Conservation (phyloP, 108 stramenopile genomes). For the Chaetoceros muelleri region DNA sequence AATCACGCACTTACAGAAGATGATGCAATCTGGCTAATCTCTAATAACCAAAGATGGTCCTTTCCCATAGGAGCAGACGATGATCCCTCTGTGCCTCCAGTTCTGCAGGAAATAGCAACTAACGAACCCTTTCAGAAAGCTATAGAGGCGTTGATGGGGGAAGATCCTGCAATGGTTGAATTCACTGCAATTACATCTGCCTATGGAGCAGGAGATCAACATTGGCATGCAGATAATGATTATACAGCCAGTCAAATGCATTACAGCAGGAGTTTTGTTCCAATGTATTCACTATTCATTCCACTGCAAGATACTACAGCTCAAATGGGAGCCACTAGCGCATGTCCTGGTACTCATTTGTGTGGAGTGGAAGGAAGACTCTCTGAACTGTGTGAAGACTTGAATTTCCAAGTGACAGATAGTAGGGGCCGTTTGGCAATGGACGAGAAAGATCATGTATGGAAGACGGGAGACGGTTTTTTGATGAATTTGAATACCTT, state of each 20-base stretch:
- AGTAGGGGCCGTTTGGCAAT: constrained; percentile 3
- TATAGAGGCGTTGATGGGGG: background rate
- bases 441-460: background rate
- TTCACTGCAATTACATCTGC: constrained; percentile 45
- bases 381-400: background rate
- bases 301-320: constrained; percentile 45
- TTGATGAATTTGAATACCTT: constrained; percentile 44
- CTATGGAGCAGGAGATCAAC: constrained; percentile 39
- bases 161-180: constrained; percentile 26
- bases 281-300: constrained; percentile 38
- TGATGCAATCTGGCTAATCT: background rate
- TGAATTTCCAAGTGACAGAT: background rate
- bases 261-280: constrained; percentile 29
- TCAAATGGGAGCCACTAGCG: constrained; percentile 38
- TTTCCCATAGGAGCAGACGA: background rate
- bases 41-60: background rate
- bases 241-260: constrained; percentile 22
- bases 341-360: constrained; percentile 49
- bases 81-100: background rate
- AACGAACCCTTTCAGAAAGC: background rate
- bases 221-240: constrained; percentile 35
- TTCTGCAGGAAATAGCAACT: constrained; percentile 1
- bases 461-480: constrained; percentile 38
- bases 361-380: constrained; percentile 7
- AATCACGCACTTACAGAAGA: constrained; percentile 9